These are phyloP conservation scores for Rhodotorula diobovata DNA, from an alignment of 768 basidiomycete genomes.

Conservation along the genomic window DNA sequence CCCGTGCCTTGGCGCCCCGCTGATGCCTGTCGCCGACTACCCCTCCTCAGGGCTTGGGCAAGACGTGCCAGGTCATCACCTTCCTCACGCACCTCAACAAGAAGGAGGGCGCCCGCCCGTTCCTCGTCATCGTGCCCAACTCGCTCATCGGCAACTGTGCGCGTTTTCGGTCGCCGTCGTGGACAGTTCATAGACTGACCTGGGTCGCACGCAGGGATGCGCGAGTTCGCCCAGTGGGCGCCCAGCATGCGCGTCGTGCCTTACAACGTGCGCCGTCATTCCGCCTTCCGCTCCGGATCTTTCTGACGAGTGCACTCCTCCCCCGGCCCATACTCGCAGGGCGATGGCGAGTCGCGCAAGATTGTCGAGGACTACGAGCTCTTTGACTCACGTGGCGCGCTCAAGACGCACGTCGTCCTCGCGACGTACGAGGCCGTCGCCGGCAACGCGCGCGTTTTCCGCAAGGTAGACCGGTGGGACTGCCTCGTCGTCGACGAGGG, in stretches of 20 bases:
- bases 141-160: constrained; percentile 77
- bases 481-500: constrained; percentile 81
- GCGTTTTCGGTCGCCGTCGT: neutral
- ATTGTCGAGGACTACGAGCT: constrained; percentile 79
- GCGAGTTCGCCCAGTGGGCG: constrained; percentile 80
- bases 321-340: no score
- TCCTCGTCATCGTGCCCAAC: constrained; percentile 89
- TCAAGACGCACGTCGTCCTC: constrained; percentile 63
- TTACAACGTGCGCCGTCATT: constrained; percentile 49
- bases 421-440: constrained; percentile 80
- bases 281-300: no score
- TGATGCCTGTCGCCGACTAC: neutral
- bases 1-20: neutral
- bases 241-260: constrained; percentile 67
- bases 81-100: constrained; percentile 66
- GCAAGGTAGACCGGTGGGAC: constrained; percentile 82
- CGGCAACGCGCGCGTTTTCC: constrained; percentile 67
- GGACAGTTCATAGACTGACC: constrained; percentile 47
- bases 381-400: constrained; percentile 52
- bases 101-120: constrained; percentile 64
- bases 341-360: constrained; percentile 72
- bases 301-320: no score
- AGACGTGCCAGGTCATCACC: constrained; percentile 75
- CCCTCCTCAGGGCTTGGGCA: constrained; percentile 56
- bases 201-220: constrained; percentile 52